Conservation (phyloP, 371 early-diverging fungal genomes). For the Parasitella parasitica region DNA sequence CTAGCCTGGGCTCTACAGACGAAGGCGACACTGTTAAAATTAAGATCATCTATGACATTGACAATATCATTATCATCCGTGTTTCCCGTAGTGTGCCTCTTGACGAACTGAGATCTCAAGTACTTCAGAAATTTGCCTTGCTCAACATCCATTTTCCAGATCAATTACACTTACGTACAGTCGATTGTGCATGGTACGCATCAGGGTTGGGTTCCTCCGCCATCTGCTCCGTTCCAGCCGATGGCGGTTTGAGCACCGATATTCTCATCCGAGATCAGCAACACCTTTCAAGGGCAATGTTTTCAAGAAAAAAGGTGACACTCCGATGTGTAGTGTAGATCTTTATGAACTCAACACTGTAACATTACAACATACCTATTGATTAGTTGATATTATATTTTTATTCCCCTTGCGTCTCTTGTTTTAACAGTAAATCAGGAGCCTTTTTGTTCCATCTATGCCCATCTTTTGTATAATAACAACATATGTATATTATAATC, state of each 20-base stretch:
- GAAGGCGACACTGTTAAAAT: conserved; percentile 6
- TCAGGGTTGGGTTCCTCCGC: background rate
- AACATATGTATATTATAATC: background rate
- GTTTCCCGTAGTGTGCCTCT: conserved; percentile 1
- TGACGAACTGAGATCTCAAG: background rate
- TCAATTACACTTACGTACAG: background rate
- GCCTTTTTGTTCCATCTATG: background rate
- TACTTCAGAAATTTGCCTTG: conserved; percentile 16
- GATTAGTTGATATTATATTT: background rate
- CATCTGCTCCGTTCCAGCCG: background rate
- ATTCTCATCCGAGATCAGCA: background rate
- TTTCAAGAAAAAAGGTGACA: conserved; percentile 1
- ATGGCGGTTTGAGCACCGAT: background rate
- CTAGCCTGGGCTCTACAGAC: conserved; percentile 2
- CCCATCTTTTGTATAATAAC: too few species aligned
- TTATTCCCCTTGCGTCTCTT: background rate
- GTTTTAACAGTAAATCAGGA: background rate
- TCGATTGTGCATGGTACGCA: background rate
- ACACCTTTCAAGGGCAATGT: background rate
- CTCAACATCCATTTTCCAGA: background rate
- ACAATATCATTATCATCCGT: conserved; percentile 17
- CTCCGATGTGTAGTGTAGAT: conserved; percentile 4
- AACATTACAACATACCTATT: background rate
- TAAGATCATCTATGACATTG: conserved; percentile 12
- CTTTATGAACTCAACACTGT: background rate